Conservation (phyloP, 139 green algal genomes). For the Chlorella sp. region DNA sequence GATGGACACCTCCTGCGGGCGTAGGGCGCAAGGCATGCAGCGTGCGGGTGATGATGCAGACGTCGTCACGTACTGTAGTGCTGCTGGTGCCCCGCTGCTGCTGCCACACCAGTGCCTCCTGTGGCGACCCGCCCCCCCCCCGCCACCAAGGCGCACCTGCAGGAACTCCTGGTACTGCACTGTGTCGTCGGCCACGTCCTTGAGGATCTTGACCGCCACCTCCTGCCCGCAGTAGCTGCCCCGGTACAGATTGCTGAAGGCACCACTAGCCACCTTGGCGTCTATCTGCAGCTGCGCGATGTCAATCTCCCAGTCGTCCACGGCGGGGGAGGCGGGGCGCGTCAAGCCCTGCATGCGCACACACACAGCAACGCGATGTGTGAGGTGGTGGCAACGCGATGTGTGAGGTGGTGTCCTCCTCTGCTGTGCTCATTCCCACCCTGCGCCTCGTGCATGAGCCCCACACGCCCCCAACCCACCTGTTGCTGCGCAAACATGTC, state of each 20-base stretch:
- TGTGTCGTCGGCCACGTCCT: slow-evolving; percentile 78
- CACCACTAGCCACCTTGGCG: slow-evolving; percentile 76
- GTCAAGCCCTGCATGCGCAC: background rate
- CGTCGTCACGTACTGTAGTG: too few species aligned
- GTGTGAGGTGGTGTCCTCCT: background rate
- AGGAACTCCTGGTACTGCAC: slow-evolving; percentile 89
- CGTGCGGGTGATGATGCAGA: too few species aligned
- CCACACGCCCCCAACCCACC: background rate
- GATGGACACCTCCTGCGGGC: too few species aligned
- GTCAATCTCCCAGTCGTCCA: slow-evolving; percentile 96
- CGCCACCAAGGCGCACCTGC: too few species aligned
- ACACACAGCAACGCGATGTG: background rate
- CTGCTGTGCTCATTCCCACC: background rate
- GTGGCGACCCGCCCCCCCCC: too few species aligned
- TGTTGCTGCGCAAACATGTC: background rate
- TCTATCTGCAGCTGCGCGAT: slow-evolving; percentile 79
- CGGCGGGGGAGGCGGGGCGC: slow-evolving; percentile 21
- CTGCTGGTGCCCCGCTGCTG: too few species aligned
- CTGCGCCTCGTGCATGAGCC: too few species aligned
- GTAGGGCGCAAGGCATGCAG: too few species aligned
- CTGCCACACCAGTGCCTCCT: too few species aligned
- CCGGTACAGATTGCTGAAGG: slow-evolving; percentile 93
- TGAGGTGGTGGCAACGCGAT: background rate
- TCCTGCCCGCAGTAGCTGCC: slow-evolving; percentile 96
- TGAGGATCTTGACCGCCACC: slow-evolving; percentile 97